A percentile compares a stretch with the other conserved stretches of the same genome.
These are phyloP conservation scores for Pontederia crassipes DNA, from an alignment of 176 grass and related monocot species.

Conservation along the genomic window DNA sequence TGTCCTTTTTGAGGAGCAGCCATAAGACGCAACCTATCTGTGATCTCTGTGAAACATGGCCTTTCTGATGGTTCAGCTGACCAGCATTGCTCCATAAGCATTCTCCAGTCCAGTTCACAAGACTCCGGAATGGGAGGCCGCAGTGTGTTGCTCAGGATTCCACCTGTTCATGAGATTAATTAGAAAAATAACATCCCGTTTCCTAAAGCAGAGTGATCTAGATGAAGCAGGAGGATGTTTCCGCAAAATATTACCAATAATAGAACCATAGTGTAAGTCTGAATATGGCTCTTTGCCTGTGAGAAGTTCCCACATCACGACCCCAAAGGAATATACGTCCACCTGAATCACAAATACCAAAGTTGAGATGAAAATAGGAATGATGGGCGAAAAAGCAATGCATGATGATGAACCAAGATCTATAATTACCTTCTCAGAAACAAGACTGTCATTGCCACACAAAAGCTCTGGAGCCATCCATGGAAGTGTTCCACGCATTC, in stretches of 20 bases:
- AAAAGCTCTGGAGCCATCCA: slow-evolving; percentile 99
- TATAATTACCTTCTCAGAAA: slow-evolving; percentile 76
- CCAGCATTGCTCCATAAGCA: slow-evolving; percentile 88
- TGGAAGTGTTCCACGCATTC: slow-evolving; percentile 89
- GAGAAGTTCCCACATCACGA: slow-evolving; percentile 95
- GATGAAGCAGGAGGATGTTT: not conserved
- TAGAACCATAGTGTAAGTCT: slow-evolving; percentile 82
- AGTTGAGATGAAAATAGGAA: not conserved
- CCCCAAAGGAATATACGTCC: slow-evolving; percentile 94
- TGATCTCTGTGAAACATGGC: slow-evolving; percentile 63
- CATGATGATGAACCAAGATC: not conserved
- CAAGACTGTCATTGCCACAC: slow-evolving; percentile 74
- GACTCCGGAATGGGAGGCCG: slow-evolving; percentile 57
- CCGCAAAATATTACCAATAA: slow-evolving; percentile 46
- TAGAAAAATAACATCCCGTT: not conserved
- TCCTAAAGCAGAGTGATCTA: not conserved
- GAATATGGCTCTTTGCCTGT: slow-evolving; percentile 89
- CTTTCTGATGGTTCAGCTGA: slow-evolving; percentile 56
- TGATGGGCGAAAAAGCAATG: not conserved
- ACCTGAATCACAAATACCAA: slow-evolving; percentile 31
- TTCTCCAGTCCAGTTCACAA: slow-evolving; percentile 72
- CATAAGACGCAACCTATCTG: slow-evolving; percentile 58
- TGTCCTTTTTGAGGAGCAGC: slow-evolving; percentile 35
- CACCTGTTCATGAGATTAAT: slow-evolving; percentile 36
- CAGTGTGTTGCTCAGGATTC: slow-evolving; percentile 92